Percentiles rank a stretch among this genome's conserved stretches.
Evolutionary conservation across 345 rosid species (phyloP).

Genomic region (Ceriops tagal): DNA sequence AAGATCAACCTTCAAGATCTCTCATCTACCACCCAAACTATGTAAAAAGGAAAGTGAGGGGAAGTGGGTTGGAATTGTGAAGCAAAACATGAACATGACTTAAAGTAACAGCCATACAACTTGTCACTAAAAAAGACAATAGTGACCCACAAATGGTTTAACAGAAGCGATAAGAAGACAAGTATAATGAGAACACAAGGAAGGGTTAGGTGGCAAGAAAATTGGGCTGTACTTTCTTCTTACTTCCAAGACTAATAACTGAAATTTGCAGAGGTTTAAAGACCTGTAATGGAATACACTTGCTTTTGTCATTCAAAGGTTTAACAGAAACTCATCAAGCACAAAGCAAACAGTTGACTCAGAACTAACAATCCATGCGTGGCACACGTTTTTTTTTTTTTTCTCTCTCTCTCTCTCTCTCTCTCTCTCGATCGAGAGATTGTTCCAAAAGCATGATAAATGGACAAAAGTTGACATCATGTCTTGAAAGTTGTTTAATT

Average conservation of each 20-base stretch:
- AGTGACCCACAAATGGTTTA: constrained; percentile 39
- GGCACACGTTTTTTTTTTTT: background rate
- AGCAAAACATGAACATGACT: constrained; percentile 26
- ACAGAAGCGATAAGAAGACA: constrained; percentile 18
- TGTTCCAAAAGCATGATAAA: background rate
- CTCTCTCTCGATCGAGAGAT: too few relatives aligned
- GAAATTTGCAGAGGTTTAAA: constrained; percentile 14
- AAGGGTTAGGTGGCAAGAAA: constrained; percentile 26
- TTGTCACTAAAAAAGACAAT: background rate
- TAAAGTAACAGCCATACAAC: constrained; percentile 25
- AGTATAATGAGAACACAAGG: background rate
- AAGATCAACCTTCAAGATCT: constrained; percentile 23
- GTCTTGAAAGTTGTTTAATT: background rate
- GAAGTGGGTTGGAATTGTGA: constrained; percentile 15
- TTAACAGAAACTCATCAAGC: constrained; percentile 23
- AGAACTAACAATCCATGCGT: background rate
- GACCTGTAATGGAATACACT: background rate
- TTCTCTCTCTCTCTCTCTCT: too few relatives aligned
- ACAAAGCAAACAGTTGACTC: too few relatives aligned
- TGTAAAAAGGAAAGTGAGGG: constrained; percentile 4
- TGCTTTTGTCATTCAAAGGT: constrained; percentile 9
- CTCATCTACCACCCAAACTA: constrained; percentile 25
- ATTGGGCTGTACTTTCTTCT: background rate
- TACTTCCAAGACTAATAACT: background rate
- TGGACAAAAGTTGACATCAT: constrained; percentile 4